Base-by-base conservation (phyloP, 192 early-diverging fungal genomes). In the Coemansia sp. region DNA sequence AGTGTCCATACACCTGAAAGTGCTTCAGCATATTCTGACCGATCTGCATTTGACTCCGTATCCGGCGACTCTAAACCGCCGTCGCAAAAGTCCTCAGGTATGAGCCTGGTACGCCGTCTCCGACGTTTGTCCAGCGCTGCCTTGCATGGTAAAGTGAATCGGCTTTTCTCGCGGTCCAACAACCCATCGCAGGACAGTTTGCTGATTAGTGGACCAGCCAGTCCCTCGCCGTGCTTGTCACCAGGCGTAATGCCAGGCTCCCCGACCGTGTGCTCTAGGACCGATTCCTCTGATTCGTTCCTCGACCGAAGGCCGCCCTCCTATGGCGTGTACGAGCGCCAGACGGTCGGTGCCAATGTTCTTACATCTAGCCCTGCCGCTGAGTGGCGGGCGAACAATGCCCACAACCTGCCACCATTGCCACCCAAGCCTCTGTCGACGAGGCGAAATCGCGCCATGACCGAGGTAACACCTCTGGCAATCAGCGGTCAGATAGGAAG, bases 151-250 rank as follows among this genome's bases (percentile, higher is more conserved):
- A 82, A 82, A 40, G 79, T 82, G n/a, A 82, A 82, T 44, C 67
- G 74, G 42, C 72, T 82, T 27, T 81, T 81, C 21, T 68, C 75
- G 45, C 74, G 74, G 51, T 69, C 74, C 11, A 51, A 29, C 39
- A 82, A 82, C 40, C 64, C 72, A 17, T 82, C 79, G 0, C 79
- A 82, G 59, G 79, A 82, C 59, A 82, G 79, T 59, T 44, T 82
- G 67, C 29, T 59, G 27, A 53, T 63, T 7, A 53, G 71, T 24
- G 64, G 59, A 9, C 70, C 67, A 1, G 34, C 51, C 40, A 76
- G 74, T 57, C 74, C 74, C 14, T 46, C 70, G 0, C 63, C 66
- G 6, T 59, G 56, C 44, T 21, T 63, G 60, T 66, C 79, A 16
- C 68, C 65, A 0, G 62, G 56, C 45, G 44, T 45, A 24, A 40